Percentiles rank a stretch among this genome's conserved stretches.
Evolutionary conservation across 179 eudicot species (phyloP).

Genomic region (Sideroxylon spinosum): DNA sequence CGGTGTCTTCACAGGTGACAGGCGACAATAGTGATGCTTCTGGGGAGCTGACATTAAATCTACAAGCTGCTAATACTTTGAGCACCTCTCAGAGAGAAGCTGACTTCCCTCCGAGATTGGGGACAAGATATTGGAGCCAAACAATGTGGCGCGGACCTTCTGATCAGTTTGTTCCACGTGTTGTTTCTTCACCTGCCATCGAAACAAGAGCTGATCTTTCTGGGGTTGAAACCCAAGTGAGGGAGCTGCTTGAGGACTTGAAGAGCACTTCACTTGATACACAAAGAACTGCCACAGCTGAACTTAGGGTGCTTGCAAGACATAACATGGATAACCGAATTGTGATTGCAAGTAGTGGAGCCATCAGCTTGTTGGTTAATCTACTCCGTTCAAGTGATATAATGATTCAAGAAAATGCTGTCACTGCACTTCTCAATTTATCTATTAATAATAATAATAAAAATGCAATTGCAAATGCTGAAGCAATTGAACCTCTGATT

Average conservation of each 20-base stretch:
- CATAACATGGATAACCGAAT: constrained; percentile 39
- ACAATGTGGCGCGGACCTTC: constrained; percentile 41
- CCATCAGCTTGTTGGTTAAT: constrained; percentile 39
- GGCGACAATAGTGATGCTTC: constrained; percentile 67
- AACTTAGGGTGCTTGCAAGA: constrained; percentile 47
- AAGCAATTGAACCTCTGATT: constrained; percentile 36
- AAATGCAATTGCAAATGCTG: constrained; percentile 32
- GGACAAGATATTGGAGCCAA: constrained; percentile 36
- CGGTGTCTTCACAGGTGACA: constrained; percentile 36
- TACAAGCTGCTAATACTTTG: constrained; percentile 34
- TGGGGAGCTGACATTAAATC: constrained; percentile 65
- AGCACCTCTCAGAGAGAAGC: constrained; percentile 47
- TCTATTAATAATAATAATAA: constrained; percentile 56
- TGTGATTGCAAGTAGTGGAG: constrained; percentile 40
- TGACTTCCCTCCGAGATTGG: constrained; percentile 45
- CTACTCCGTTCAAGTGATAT: constrained; percentile 38
- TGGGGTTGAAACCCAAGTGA: constrained; percentile 43
- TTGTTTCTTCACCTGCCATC: constrained; percentile 31
- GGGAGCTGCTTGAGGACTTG: constrained; percentile 38
- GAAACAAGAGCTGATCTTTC: constrained; percentile 39
- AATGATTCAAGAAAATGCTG: constrained; percentile 47
- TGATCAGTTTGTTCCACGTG: constrained; percentile 38
- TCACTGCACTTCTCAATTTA: constrained; percentile 54
- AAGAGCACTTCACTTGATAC: constrained; percentile 34
- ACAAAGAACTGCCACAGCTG: constrained; percentile 36